Evolutionary conservation across 148 eudicot species (phyloP), one percentile per base, ranked within the genome.

Genomic region (Fagopyrum homotropicum): DNA sequence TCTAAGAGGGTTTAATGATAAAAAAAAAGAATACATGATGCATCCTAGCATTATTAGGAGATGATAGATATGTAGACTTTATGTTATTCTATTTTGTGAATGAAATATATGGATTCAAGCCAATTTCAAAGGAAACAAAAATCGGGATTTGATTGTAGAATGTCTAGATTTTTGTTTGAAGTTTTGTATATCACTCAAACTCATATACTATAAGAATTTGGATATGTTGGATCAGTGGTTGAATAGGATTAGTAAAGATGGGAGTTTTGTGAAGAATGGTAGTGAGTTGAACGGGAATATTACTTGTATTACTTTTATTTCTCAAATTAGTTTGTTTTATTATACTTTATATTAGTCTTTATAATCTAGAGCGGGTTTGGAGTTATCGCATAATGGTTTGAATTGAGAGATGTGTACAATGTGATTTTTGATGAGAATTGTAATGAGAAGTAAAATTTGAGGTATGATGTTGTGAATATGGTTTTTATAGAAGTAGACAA

Each of bases 181-280:
- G 15, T 35, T 82, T 3, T 72, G 80, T 30, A 76, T 82, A 35
- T 77, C 89, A n/a, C 54, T 89, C 64, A 91, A 91, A 79, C 79
- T 88, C 81, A 79, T 73, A 74, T 71, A 88, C n/a, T n/a, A n/a
- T n/a, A 88, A 85, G n/a, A 91, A 93, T 79, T 83, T 93, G 82
- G 84, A 82, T 74, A 89, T 80, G 61, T 79, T 93, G 83, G 94
- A 93, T 73, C 86, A 81, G 22, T 87, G 90, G 89, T 63, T 91
- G 77, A 77, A 74, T 75, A 73, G 77, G 22, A 80, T 78, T 15
- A 74, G 78, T 76, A 82, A 77, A 69, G 84, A 79, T 55, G 74
- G 79, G 82, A 35, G 45, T 45, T 80, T 81, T 19, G 80, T 46
- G 61, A 83, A 80, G 77, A 84, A 82, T 45, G 79, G 78, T 77